Evolutionary conservation across 148 eudicot species (phyloP), one percentile per base, ranked within the genome.

Genomic region (Heliosperma pusillum): DNA sequence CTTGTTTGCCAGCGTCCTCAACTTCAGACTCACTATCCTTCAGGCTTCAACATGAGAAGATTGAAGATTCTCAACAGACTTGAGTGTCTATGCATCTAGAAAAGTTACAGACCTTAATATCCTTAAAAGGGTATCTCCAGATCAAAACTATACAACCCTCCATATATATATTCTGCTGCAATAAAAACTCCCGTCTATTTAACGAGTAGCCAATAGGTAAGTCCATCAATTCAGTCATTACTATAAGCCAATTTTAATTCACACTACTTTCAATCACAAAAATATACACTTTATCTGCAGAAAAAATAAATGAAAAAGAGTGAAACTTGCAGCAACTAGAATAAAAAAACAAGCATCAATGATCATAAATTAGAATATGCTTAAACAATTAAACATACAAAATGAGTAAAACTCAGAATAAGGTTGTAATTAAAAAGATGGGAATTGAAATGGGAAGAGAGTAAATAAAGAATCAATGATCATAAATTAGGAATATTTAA

Each of bases 41-140:
- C 62, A 80, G 24, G 73, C 73, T 76, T 66, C 62, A 80, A 33
- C 79, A 76, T 76, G 10, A 80, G 40, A 7, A 80, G 76, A 70
- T 76, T 80, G 40, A 7, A 80, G 76, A 70, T 76, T 80, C 79
- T 80, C 83, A 47, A 76, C 76, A 76, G 27, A 76, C 83, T 36
- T 56, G 76, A 66, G 79, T 76, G 62, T 80, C 79, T 29, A 71
- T 66, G 71, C 79, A 80, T 76, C 65, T 66, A 20, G 69, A 17
- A 53, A 56, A 65, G 55, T 72, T 64, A 44, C 69, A 66, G 13
- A 76, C 76, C 26, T 45, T 76, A 22, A 80, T 64, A 76, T 80
- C 69, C 69, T 45, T 71, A 58, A 80, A 27, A 7, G 17, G 53
- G 71, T 22, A 68, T 72, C 44, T 66, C 66, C 73, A 80, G 45